These are phyloP conservation scores for Malassezia dermatis DNA, from an alignment of 1,284 basidiomycete genomes.

Conservation along the genomic window DNA sequence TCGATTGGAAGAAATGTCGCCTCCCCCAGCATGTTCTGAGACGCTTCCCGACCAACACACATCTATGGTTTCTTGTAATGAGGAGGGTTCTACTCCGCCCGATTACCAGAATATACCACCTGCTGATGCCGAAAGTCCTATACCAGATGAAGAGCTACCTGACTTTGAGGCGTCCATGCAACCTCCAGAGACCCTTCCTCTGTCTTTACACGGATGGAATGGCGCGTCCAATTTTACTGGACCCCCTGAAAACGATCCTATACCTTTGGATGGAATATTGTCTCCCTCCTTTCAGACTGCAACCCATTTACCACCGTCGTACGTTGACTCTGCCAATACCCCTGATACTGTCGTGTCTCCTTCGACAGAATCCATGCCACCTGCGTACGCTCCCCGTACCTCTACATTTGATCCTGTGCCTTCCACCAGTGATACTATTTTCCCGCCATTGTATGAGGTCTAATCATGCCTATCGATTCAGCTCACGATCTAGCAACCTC, in stretches of 20 bases:
- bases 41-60: neutral
- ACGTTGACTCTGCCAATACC: neutral
- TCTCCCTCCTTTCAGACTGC: neutral
- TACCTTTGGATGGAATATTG: neutral
- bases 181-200: neutral
- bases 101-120: neutral
- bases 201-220: neutral
- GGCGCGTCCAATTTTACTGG: neutral
- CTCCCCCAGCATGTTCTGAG: neutral
- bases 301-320: neutral
- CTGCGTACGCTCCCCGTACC: neutral
- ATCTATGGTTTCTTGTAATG: neutral
- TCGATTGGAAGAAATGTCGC: neutral
- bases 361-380: neutral
- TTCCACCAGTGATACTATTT: neutral
- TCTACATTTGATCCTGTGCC: neutral
- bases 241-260: neutral
- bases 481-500: conserved; percentile 34
- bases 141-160: conserved; percentile 4
- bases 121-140: neutral
- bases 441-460: conserved; percentile 17
- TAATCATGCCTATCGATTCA: conserved; percentile 12
- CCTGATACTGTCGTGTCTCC: neutral
- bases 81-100: neutral
- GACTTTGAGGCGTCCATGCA: conserved; percentile 9